phyloP scores from a whole-genome alignment of 148 eudicot species.

The Camellia granthamiana region DNA sequence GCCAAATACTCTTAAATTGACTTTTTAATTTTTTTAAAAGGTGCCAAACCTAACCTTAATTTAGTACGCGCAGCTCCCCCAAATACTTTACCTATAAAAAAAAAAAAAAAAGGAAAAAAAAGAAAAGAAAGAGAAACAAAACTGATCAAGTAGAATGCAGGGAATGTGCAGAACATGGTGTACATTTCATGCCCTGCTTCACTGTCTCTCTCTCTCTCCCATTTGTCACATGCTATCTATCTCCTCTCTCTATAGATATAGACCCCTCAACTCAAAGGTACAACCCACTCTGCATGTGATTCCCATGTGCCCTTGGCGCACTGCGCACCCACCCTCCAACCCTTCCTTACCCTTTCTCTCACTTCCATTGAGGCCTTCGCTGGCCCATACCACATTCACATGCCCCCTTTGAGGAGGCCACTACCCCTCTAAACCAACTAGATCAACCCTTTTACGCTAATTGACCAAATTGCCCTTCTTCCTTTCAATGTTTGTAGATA shows the following conservation, averaged over 20 bases:
- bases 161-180: slow-evolving; percentile 49
- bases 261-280: neutral
- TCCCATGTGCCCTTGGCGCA: slow-evolving; percentile 38
- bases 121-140: neutral
- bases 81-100: no score
- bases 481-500: neutral
- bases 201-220: slow-evolving; percentile 25
- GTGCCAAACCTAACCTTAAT: no score
- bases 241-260: neutral
- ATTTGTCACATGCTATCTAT: slow-evolving; percentile 26
- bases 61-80: no score
- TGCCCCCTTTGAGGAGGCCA: slow-evolving; percentile 32
- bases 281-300: slow-evolving; percentile 20
- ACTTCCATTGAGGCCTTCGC: slow-evolving; percentile 11
- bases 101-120: neutral
- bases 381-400: slow-evolving; percentile 38
- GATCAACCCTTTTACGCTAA: neutral
- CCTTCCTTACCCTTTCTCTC: slow-evolving; percentile 5
- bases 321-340: neutral
- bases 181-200: slow-evolving; percentile 36
- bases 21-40: neutral
- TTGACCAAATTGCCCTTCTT: slow-evolving; percentile 5
- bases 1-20: no score
- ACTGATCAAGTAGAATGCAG: slow-evolving; percentile 15
- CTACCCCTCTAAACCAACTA: slow-evolving; percentile 7